Evolutionary conservation across 805 yeast genomes (phyloP).

Genomic region (Cyberlindnera mycetangii): DNA sequence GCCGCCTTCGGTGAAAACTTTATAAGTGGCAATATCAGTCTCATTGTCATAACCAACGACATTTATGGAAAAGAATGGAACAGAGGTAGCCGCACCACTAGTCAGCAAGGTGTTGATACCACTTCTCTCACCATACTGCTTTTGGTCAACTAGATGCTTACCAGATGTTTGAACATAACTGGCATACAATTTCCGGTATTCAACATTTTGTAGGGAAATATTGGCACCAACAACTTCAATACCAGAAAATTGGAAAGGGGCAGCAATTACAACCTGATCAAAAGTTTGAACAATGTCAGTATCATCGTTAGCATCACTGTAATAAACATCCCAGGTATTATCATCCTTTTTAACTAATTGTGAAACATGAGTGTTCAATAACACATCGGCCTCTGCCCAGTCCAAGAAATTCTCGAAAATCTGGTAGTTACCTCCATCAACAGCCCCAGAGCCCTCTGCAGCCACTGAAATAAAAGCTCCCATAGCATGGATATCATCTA

Average conservation of each 20-base stretch:
- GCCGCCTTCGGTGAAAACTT: constrained; percentile 36
- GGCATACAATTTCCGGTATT: constrained; percentile 39
- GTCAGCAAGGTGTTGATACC: constrained; percentile 30
- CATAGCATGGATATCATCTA: constrained; percentile 41
- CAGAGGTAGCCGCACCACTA: constrained; percentile 14
- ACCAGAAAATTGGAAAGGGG: constrained; percentile 36
- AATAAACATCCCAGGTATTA: constrained; percentile 15
- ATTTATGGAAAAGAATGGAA: constrained; percentile 35
- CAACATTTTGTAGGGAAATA: constrained; percentile 23
- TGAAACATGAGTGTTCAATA: constrained; percentile 31
- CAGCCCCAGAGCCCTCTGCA: constrained; percentile 33
- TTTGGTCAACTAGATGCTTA: constrained; percentile 21
- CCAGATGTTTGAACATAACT: constrained; percentile 32
- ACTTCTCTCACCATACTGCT: constrained; percentile 17
- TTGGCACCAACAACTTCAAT: constrained; percentile 21
- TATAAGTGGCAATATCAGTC: constrained; percentile 37
- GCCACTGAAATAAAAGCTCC: constrained; percentile 40
- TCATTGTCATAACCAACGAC: constrained; percentile 29
- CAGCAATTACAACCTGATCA: constrained; percentile 44
- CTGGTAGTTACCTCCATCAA: constrained; percentile 44
- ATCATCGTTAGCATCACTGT: neutral
- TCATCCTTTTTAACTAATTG: constrained; percentile 15
- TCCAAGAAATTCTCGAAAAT: constrained; percentile 41
- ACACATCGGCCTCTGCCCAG: constrained; percentile 32
- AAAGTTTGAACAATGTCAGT: constrained; percentile 23